A percentile compares a stretch with the other conserved stretches of the same genome.
Evolutionary conservation across 73 alveolate species (phyloP).

Genomic region (Loxodes magnus): DNA sequence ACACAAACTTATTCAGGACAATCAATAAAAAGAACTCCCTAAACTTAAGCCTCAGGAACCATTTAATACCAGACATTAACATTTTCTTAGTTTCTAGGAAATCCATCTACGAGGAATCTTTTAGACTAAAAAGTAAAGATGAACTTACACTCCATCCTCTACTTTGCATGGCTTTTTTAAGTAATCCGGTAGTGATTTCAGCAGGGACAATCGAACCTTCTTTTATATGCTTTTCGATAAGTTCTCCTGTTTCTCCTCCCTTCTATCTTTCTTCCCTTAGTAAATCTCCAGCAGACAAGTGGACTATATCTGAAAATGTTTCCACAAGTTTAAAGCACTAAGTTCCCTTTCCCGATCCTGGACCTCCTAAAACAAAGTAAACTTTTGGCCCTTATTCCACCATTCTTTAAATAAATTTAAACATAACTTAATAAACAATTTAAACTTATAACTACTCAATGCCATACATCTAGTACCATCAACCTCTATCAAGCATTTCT

Average conservation of each 20-base stretch:
- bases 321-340: slow-evolving; percentile 65
- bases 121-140: slow-evolving; percentile 8
- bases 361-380: slow-evolving; percentile 55
- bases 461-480: too few relatives aligned
- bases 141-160: slow-evolving; percentile 28
- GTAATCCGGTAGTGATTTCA: slow-evolving; percentile 39
- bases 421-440: too few relatives aligned
- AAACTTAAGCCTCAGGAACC: slow-evolving; percentile 16
- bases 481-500: too few relatives aligned
- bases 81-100: slow-evolving; percentile 74
- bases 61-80: slow-evolving; percentile 53
- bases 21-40: slow-evolving; percentile 60
- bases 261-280: slow-evolving; percentile 50
- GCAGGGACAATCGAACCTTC: slow-evolving; percentile 63
- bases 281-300: slow-evolving; percentile 74
- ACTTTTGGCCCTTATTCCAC: slow-evolving; percentile 23
- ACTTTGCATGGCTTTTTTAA: slow-evolving; percentile 35
- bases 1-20: slow-evolving; percentile 83
- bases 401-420: neutral
- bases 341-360: slow-evolving; percentile 96
- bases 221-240: slow-evolving; percentile 32
- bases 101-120: slow-evolving; percentile 72
- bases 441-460: too few relatives aligned
- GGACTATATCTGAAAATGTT: slow-evolving; percentile 42
- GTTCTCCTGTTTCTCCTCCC: slow-evolving; percentile 27